Evolutionary conservation across 768 basidiomycete genomes (phyloP).

Genomic region (Pulveroboletus sp.): DNA sequence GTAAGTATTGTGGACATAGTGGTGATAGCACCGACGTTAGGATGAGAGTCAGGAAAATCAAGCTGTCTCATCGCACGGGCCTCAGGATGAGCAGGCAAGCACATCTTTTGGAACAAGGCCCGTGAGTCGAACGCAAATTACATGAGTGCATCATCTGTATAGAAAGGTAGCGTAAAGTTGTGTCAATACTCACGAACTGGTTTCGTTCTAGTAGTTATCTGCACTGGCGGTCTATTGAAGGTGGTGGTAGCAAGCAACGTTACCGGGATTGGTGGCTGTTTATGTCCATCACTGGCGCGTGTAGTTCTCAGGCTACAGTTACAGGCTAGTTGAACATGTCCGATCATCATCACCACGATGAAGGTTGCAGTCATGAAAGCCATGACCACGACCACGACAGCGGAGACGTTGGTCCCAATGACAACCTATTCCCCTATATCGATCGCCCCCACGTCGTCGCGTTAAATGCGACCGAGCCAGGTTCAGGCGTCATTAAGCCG

Average conservation of each 20-base stretch:
- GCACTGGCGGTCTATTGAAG: not conserved
- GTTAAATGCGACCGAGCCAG: constrained; percentile 59
- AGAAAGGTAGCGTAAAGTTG: constrained; percentile 5
- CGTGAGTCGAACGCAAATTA: constrained; percentile 89
- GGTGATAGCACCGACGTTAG: too few species aligned
- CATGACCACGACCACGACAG: constrained; percentile 58
- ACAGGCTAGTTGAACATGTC: too few species aligned
- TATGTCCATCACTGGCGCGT: too few species aligned
- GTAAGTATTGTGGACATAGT: constrained; percentile 7
- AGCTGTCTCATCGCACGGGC: constrained; percentile 69
- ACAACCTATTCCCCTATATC: constrained; percentile 73
- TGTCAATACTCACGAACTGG: constrained; percentile 16
- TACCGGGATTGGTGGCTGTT: too few species aligned
- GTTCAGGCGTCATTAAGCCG: constrained; percentile 73
- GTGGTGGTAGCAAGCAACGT: not conserved
- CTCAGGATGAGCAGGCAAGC: constrained; percentile 76
- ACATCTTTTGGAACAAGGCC: constrained; percentile 66
- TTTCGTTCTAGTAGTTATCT: too few species aligned
- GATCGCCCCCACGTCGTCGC: constrained; percentile 80
- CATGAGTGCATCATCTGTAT: constrained; percentile 54
- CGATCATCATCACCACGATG: constrained; percentile 42
- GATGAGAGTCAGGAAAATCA: constrained; percentile 43
- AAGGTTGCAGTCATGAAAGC: constrained; percentile 56
- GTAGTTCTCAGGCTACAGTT: too few species aligned
- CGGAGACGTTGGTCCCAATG: constrained; percentile 49